Conservation (phyloP, 2,329 filamentous ascomycete species). For the Trichoderma atroviride region DNA sequence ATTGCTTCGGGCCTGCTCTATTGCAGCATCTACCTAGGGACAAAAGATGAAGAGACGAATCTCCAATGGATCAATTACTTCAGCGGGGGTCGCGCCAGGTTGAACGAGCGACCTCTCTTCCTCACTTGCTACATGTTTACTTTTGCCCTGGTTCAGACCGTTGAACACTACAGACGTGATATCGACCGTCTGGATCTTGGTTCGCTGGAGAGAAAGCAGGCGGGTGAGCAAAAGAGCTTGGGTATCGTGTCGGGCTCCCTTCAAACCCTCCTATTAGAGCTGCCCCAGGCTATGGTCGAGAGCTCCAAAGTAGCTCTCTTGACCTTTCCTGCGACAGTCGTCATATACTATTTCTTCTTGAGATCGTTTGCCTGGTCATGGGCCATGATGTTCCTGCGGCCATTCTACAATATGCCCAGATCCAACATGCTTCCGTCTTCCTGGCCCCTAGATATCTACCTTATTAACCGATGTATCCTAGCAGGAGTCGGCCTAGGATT, state of each 20-base stretch:
- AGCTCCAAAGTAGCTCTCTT: slow-evolving; percentile 46
- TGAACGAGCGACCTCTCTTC: slow-evolving; percentile 88
- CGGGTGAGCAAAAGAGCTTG: slow-evolving; percentile 31
- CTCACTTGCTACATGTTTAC: slow-evolving; percentile 70
- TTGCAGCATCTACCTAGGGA: slow-evolving; percentile 79
- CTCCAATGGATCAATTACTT: slow-evolving; percentile 74
- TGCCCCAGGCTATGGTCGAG: slow-evolving; percentile 45
- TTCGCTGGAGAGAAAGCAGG: slow-evolving; percentile 32
- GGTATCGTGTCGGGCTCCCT: slow-evolving; percentile 37
- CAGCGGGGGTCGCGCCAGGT: slow-evolving; percentile 69
- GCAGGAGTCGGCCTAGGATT: slow-evolving; percentile 69
- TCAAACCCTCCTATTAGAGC: slow-evolving; percentile 42
- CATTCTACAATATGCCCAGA: slow-evolving; percentile 75
- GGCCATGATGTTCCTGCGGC: slow-evolving; percentile 69
- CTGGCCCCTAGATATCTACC: slow-evolving; percentile 59
- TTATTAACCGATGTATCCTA: slow-evolving; percentile 58
- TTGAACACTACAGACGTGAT: slow-evolving; percentile 71
- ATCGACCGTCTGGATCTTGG: slow-evolving; percentile 64
- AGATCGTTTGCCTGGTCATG: slow-evolving; percentile 68
- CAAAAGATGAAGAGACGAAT: slow-evolving; percentile 59
- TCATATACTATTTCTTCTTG: slow-evolving; percentile 65
- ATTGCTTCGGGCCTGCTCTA: slow-evolving; percentile 76
- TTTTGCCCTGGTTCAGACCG: slow-evolving; percentile 70
- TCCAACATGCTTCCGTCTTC: slow-evolving; percentile 64
- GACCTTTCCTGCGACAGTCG: slow-evolving; percentile 49